These are phyloP conservation scores for Fusarium abutilonis DNA, from an alignment of 2,329 filamentous ascomycete genomes.

Conservation along the genomic window DNA sequence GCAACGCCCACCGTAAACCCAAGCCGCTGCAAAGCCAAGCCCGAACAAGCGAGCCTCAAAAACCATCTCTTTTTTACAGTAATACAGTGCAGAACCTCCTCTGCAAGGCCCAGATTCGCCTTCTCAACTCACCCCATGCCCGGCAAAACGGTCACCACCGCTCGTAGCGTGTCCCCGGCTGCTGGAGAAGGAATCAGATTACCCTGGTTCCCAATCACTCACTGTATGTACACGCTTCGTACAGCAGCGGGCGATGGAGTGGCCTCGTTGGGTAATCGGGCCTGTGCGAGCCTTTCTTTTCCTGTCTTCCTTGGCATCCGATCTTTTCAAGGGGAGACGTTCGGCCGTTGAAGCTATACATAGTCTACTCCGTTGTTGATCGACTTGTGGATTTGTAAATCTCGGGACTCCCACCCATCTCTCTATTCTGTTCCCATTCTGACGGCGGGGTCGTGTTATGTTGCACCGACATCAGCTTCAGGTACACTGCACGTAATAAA, in stretches of 20 bases:
- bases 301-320: slow-evolving; percentile 43
- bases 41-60: slow-evolving; percentile 30
- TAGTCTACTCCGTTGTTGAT: background rate
- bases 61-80: background rate
- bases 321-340: slow-evolving; percentile 30
- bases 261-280: slow-evolving; percentile 1
- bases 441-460: slow-evolving; percentile 37
- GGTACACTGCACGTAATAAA: slow-evolving; percentile 26
- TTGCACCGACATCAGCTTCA: slow-evolving; percentile 47
- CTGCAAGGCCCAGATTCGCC: slow-evolving; percentile 18
- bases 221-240: background rate
- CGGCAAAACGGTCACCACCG: slow-evolving; percentile 43
- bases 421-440: slow-evolving; percentile 6
- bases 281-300: slow-evolving; percentile 32
- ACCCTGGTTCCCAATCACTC: slow-evolving; percentile 3
- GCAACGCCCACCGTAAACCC: slow-evolving; percentile 14
- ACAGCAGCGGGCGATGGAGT: slow-evolving; percentile 21
- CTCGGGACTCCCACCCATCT: background rate
- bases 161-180: slow-evolving; percentile 35
- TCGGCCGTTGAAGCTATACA: slow-evolving; percentile 13
- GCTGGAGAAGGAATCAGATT: slow-evolving; percentile 33
- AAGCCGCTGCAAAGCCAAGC: slow-evolving; percentile 11
- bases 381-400: background rate
- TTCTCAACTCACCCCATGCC: slow-evolving; percentile 37
- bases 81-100: background rate